Evolutionary conservation across 441 rosid species (phyloP), one percentile per base, ranked within the genome.

Genomic region (Populus tomentosa): DNA sequence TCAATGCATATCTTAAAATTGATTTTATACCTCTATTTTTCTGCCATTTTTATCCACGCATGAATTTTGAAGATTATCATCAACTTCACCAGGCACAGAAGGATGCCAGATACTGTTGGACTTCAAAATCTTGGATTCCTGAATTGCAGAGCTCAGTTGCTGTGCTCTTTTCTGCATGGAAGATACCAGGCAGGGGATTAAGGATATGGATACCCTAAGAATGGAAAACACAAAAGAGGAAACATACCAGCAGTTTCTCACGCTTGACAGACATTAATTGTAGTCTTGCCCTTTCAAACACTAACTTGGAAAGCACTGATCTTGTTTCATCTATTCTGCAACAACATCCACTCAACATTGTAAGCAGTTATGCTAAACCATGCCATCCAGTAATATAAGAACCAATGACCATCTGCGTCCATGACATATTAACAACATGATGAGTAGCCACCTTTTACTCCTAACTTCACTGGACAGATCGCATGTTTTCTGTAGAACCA

Each of bases 311-410:
- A 63, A 93, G 89, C 83, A 86, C 80, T 74, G 77, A 75, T 81
- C 82, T 88, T 78, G 81, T 79, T 80, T 89, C 96, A 78, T 85
- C 86, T 74, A 78, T 80, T 79, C 98, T 95, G 94, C 84, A 86
- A 84, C 69, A 73, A 56, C 79, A 87, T 32, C 42, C 75, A 75
- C 46, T 71, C 70, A 53, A 63, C 69, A 74, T 76, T 74, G 70
- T 79, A 61, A 85, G 72, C 63, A 80, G 53, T 73, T 63, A 67
- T 56, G 71, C 83, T 61, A 78, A 77, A 74, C 40, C 53, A 70
- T 67, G 61, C 69, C 69, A 33, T 63, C 21, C 42, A 42, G 65
- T 63, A 20, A 50, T 16, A 33, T 11, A 72, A 79, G n/a, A 69
- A 78, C 40, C 7, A 77, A 76, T 69, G 26, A 63, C 46, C 71